Percentiles rank a stretch among this genome's conserved stretches.
These are phyloP conservation scores for Eutypa lata DNA, from an alignment of 2,329 filamentous ascomycete species.

Conservation along the genomic window DNA sequence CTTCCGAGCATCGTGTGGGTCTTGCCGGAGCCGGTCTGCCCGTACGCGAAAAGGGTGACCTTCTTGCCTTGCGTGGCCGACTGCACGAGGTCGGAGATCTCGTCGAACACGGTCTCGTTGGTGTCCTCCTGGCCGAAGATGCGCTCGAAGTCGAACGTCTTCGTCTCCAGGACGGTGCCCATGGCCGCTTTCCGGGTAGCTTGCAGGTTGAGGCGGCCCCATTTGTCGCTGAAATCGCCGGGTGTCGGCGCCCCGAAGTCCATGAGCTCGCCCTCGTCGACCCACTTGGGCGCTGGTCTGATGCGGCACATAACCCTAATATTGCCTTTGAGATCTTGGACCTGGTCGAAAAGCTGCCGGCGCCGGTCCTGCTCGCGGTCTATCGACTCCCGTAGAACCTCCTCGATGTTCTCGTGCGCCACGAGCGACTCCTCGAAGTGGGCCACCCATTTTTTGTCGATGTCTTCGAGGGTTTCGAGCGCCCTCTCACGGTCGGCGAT, in stretches of 20 bases:
- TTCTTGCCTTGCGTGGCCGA: constrained; percentile 92
- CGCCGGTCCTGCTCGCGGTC: constrained; percentile 77
- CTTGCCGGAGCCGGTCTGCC: constrained; percentile 93
- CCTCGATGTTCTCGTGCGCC: constrained; percentile 1
- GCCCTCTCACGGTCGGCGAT: not conserved
- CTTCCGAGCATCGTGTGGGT: constrained; percentile 77
- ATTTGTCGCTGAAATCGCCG: constrained; percentile 65
- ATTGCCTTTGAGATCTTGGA: constrained; percentile 93
- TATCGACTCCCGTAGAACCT: constrained; percentile 54
- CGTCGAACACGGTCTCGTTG: constrained; percentile 84
- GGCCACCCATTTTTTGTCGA: not conserved
- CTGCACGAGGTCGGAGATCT: constrained; percentile 91
- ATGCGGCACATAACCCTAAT: constrained; percentile 96
- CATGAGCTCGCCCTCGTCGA: constrained; percentile 56
- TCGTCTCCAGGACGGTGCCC: constrained; percentile 68
- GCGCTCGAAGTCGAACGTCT: constrained; percentile 85
- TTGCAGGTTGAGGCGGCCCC: constrained; percentile 76
- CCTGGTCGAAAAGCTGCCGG: constrained; percentile 86
- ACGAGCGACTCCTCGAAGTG: constrained; percentile 1
- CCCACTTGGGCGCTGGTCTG: constrained; percentile 61
- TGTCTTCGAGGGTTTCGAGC: not conserved
- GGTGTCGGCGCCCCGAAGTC: constrained; percentile 50
- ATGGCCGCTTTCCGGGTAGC: constrained; percentile 77
- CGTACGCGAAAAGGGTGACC: constrained; percentile 96
- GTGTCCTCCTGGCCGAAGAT: constrained; percentile 74